Conservation (phyloP, 345 rosid genomes). For the Lagerstroemia speciosa region DNA sequence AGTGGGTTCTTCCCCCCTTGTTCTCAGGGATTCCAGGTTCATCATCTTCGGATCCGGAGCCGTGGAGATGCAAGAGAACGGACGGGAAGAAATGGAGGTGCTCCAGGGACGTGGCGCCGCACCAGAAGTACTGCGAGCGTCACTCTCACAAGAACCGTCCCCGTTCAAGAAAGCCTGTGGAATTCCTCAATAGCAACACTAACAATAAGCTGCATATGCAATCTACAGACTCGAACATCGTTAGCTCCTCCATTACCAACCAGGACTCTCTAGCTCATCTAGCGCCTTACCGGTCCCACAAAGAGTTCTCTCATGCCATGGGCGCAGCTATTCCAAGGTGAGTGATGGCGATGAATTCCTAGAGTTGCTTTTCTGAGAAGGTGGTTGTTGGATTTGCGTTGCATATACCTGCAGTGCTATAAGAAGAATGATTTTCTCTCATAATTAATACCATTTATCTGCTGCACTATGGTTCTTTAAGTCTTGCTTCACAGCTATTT, state of each 20-base stretch:
- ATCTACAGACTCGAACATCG: background rate
- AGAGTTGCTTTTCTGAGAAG: background rate
- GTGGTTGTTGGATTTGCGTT: background rate
- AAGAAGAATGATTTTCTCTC: background rate
- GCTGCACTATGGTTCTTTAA: background rate
- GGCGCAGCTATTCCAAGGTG: slow-evolving; percentile 2
- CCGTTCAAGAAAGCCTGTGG: slow-evolving; percentile 97
- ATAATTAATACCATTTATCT: background rate
- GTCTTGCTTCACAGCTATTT: background rate
- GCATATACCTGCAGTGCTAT: background rate
- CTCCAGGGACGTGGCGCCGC: slow-evolving; percentile 60
- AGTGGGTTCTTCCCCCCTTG: slow-evolving; percentile 19
- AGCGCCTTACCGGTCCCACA: background rate
- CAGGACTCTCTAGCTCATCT: slow-evolving; percentile 2
- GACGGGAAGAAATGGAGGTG: slow-evolving; percentile 85
- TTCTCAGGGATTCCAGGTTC: slow-evolving; percentile 10
- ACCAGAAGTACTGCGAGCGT: slow-evolving; percentile 66
- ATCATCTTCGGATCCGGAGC: slow-evolving; percentile 37
- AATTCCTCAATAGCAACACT: slow-evolving; percentile 22
- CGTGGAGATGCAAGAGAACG: slow-evolving; percentile 73
- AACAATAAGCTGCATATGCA: slow-evolving; percentile 4
- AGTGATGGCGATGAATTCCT: background rate
- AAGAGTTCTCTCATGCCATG: slow-evolving; percentile 4
- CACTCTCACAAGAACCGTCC: slow-evolving; percentile 66
- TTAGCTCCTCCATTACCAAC: background rate